Percentiles rank a stretch among this genome's conserved stretches.
These are phyloP conservation scores for Citrus reticulata DNA, from an alignment of 345 rosid genomes.

Conservation along the genomic window DNA sequence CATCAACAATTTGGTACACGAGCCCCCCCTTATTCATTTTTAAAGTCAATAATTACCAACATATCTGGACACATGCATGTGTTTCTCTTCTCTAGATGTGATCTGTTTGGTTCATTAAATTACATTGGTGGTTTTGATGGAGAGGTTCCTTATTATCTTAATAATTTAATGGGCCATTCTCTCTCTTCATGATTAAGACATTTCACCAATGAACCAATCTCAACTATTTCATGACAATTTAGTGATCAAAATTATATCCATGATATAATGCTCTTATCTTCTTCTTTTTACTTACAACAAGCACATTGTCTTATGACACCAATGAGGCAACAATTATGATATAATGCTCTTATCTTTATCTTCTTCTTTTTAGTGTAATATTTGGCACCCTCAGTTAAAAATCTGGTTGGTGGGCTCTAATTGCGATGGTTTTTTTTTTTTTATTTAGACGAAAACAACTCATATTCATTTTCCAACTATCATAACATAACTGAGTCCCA, in stretches of 20 bases:
- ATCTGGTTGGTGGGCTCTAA: too few relatives aligned
- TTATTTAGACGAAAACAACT: too few relatives aligned
- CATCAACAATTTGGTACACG: conserved; percentile 15
- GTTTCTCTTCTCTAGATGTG: not conserved
- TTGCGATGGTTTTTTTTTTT: too few relatives aligned
- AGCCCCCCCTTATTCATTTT: not conserved
- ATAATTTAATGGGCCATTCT: not conserved
- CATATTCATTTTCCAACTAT: too few relatives aligned
- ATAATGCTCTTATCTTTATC: too few relatives aligned
- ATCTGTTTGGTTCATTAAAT: not conserved
- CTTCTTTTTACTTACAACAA: not conserved
- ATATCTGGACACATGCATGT: conserved; percentile 14
- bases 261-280: not conserved
- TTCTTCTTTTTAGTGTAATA: too few relatives aligned
- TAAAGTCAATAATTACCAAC: conserved; percentile 5
- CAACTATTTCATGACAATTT: not conserved
- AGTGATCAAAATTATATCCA: not conserved
- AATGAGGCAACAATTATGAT: not conserved
- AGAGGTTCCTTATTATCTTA: not conserved
- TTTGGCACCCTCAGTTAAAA: too few relatives aligned
- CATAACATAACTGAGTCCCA: too few relatives aligned
- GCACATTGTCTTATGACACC: not conserved
- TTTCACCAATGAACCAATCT: conserved; percentile 13
- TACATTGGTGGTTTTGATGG: not conserved
- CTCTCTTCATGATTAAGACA: conserved; percentile 20